Conservation (phyloP, 176 grass and related monocot genomes). For the Ampelocalamus luodianensis region DNA sequence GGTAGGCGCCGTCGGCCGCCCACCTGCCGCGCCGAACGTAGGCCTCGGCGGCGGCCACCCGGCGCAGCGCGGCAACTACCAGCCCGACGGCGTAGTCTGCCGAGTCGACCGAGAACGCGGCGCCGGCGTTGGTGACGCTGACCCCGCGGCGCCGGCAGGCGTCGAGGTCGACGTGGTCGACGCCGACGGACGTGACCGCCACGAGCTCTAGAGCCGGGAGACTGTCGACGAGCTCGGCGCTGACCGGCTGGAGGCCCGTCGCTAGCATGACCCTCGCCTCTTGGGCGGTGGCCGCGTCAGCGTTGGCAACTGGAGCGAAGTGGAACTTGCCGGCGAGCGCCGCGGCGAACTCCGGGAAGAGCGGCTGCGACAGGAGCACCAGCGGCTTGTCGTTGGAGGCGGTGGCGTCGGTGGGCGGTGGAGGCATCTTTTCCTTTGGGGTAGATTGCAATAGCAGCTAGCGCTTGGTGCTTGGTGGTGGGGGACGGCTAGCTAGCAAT, state of each 20-base stretch:
- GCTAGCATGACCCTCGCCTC: conserved; percentile 33
- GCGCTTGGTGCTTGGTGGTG: too few relatives aligned
- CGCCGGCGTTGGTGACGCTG: conserved; percentile 56
- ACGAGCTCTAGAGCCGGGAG: conserved; percentile 55
- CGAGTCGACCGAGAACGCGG: conserved; percentile 35
- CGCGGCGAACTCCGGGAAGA: neutral
- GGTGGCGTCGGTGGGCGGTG: neutral
- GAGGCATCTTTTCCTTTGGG: neutral
- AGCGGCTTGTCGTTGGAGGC: neutral
- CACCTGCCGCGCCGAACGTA: conserved; percentile 50
- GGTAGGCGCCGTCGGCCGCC: conserved; percentile 43
- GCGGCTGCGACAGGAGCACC: conserved; percentile 33
- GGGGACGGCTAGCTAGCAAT: too few relatives aligned
- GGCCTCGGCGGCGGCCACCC: conserved; percentile 43
- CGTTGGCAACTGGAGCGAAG: neutral
- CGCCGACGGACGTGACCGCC: conserved; percentile 37
- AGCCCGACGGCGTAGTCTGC: conserved; percentile 67
- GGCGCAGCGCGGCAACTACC: conserved; percentile 51
- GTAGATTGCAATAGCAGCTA: too few relatives aligned
- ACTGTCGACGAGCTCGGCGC: conserved; percentile 32
- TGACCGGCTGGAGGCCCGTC: neutral
- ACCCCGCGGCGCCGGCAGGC: conserved; percentile 53
- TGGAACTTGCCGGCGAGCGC: conserved; percentile 27
- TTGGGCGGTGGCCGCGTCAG: neutral
- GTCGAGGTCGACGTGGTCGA: conserved; percentile 64